A percentile compares a stretch with the other conserved stretches of the same genome.
Evolutionary conservation across 768 basidiomycete species (phyloP).

Genomic region (Termitomyces sp.): DNA sequence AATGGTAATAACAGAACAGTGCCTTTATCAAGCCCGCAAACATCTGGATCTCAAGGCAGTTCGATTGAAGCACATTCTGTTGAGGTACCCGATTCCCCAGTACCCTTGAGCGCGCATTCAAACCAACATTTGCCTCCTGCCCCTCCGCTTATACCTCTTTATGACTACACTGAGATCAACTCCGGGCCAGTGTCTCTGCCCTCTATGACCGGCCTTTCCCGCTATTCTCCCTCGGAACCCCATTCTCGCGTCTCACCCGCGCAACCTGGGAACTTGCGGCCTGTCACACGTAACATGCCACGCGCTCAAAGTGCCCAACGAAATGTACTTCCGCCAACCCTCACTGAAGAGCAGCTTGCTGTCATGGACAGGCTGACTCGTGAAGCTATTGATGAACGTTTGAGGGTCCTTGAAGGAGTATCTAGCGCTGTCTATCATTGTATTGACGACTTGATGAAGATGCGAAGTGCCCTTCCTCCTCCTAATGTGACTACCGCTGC

Average conservation of each 20-base stretch:
- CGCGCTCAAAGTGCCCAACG: slow-evolving; percentile 1
- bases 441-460: slow-evolving; percentile 72
- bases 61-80: neutral
- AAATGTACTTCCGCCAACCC: slow-evolving; percentile 34
- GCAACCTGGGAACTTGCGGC: slow-evolving; percentile 5
- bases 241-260: slow-evolving; percentile 1
- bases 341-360: slow-evolving; percentile 60
- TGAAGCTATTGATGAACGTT: slow-evolving; percentile 80
- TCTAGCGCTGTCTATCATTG: slow-evolving; percentile 69
- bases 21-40: neutral
- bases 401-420: slow-evolving; percentile 74
- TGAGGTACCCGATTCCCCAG: neutral
- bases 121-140: slow-evolving; percentile 10
- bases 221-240: neutral
- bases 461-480: slow-evolving; percentile 66
- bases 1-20: slow-evolving; percentile 10
- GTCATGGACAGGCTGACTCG: slow-evolving; percentile 64
- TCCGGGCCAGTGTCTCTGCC: neutral
- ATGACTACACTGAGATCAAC: slow-evolving; percentile 18
- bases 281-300: neutral
- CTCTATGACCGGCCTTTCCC: neutral
- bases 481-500: slow-evolving; percentile 15
- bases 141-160: slow-evolving; percentile 28
- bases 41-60: neutral
- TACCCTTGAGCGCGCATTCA: slow-evolving; percentile 2